Conservation (phyloP, 2,329 filamentous ascomycete genomes). For the Emmonsia crescens region DNA sequence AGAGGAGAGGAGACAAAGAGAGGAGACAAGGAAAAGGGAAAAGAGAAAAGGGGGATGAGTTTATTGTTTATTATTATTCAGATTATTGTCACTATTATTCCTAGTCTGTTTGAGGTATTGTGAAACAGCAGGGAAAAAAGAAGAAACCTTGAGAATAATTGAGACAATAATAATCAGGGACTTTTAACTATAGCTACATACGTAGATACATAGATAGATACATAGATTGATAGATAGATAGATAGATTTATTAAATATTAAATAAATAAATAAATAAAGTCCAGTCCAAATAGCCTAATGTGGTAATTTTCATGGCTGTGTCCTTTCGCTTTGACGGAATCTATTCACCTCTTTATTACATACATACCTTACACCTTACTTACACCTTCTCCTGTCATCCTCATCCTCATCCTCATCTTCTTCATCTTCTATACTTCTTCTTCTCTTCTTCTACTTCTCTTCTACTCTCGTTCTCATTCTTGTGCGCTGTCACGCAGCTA, state of each 20-base stretch:
- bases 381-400: background rate
- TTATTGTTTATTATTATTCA: background rate
- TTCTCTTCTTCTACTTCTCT: background rate
- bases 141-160: too few species aligned
- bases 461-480: too few species aligned
- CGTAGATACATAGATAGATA: too few species aligned
- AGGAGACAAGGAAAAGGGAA: too few species aligned
- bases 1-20: background rate
- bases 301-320: background rate
- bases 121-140: background rate
- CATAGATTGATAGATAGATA: too few species aligned
- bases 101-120: too few species aligned
- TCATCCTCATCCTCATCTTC: background rate
- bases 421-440: background rate
- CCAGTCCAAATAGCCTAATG: background rate
- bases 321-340: background rate
- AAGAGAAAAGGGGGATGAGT: too few species aligned
- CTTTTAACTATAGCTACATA: too few species aligned
- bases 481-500: background rate
- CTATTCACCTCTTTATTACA: background rate
- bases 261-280: background rate
- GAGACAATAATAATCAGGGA: too few species aligned
- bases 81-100: background rate
- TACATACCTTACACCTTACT: too few species aligned
- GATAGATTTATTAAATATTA: background rate